Conservation (phyloP, 768 basidiomycete genomes). For the Phanerochaete carnosa region DNA sequence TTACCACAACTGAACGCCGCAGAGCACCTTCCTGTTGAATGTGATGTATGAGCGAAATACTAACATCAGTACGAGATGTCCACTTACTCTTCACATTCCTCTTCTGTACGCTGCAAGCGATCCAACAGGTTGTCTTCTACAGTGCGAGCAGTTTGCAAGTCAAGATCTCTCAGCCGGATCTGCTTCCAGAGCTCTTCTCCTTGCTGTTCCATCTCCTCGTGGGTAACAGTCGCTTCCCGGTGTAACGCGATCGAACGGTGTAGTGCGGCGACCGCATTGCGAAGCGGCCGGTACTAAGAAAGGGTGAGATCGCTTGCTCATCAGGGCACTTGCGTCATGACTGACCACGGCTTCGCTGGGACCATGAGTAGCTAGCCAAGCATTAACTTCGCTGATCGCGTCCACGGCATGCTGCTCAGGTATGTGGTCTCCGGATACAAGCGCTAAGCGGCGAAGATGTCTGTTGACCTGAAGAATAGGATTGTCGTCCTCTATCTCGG, state of each 20-base stretch:
- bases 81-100: slow-evolving; percentile 10
- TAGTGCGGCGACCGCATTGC: slow-evolving; percentile 32
- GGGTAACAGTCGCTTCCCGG: slow-evolving; percentile 7
- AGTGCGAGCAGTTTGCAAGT: slow-evolving; percentile 10
- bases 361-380: slow-evolving; percentile 44
- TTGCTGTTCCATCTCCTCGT: slow-evolving; percentile 10
- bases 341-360: slow-evolving; percentile 36
- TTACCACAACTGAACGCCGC: background rate
- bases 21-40: slow-evolving; percentile 9
- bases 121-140: slow-evolving; percentile 19
- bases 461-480: slow-evolving; percentile 15
- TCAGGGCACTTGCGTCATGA: slow-evolving; percentile 9
- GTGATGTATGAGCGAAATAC: background rate
- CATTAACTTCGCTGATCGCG: slow-evolving; percentile 44
- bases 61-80: background rate
- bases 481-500: slow-evolving; percentile 5
- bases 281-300: slow-evolving; percentile 30
- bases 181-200: slow-evolving; percentile 12
- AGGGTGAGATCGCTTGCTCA: slow-evolving; percentile 21
- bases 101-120: slow-evolving; percentile 9
- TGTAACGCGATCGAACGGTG: slow-evolving; percentile 37
- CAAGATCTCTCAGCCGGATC: slow-evolving; percentile 17
- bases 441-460: slow-evolving; percentile 32
- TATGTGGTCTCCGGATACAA: slow-evolving; percentile 31
- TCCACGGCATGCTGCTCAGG: slow-evolving; percentile 32